phyloP scores from a whole-genome alignment of 1,139 yeast genomes.

The Yamadazyma pseudoaaseri region DNA sequence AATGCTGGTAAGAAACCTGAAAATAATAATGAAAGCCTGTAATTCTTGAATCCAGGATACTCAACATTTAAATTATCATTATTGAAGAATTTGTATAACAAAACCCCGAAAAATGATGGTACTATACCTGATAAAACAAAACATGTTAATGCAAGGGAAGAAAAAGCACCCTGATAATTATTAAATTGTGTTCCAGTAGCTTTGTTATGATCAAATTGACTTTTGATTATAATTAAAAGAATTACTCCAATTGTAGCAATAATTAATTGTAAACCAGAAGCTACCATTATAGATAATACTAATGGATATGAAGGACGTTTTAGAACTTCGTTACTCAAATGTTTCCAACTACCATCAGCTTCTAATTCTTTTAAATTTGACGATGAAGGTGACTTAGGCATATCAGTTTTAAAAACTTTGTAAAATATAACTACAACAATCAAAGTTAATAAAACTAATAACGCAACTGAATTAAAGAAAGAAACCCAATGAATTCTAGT shows the following conservation, averaged over 20 bases:
- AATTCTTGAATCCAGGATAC: slow-evolving; percentile 19
- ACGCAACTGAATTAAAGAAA: slow-evolving; percentile 60
- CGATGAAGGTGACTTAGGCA: slow-evolving; percentile 18
- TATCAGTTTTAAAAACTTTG: slow-evolving; percentile 46
- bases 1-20: slow-evolving; percentile 64
- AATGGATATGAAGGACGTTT: slow-evolving; percentile 48
- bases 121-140: slow-evolving; percentile 70
- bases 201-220: slow-evolving; percentile 24
- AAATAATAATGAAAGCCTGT: slow-evolving; percentile 46
- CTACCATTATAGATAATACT: slow-evolving; percentile 55
- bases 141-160: slow-evolving; percentile 55
- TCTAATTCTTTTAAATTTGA: slow-evolving; percentile 2
- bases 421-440: slow-evolving; percentile 63
- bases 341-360: slow-evolving; percentile 44
- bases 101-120: slow-evolving; percentile 70
- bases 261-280: slow-evolving; percentile 72
- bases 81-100: slow-evolving; percentile 55
- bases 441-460: slow-evolving; percentile 56
- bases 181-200: slow-evolving; percentile 35
- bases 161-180: slow-evolving; percentile 62
- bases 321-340: slow-evolving; percentile 53
- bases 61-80: slow-evolving; percentile 29
- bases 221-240: slow-evolving; percentile 52
- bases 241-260: slow-evolving; percentile 65
- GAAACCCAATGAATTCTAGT: slow-evolving; percentile 70